A percentile compares a stretch with the other conserved stretches of the same genome.
Conservation (phyloP, 257 asterid species). For the Prunella vulgaris region DNA sequence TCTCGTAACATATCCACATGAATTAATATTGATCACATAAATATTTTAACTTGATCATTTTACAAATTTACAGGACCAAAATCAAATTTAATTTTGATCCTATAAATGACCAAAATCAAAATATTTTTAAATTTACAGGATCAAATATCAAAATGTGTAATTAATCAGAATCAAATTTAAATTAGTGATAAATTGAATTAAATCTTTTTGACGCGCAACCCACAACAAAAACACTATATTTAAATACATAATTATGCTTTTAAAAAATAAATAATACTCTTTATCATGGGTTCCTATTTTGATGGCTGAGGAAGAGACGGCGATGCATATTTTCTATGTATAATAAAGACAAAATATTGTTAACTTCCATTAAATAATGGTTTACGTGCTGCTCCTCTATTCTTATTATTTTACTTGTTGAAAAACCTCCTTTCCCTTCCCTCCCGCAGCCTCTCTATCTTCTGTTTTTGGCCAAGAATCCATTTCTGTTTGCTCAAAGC, state of each 20-base stretch:
- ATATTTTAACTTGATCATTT: too few relatives aligned
- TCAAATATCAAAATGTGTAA: too few relatives aligned
- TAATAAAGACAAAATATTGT: constrained; percentile 5
- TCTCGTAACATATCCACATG: too few relatives aligned
- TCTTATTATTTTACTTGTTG: constrained; percentile 4
- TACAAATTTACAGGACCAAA: too few relatives aligned
- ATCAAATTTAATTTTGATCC: too few relatives aligned
- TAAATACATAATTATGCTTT: neutral
- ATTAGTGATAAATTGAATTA: too few relatives aligned
- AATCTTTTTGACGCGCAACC: too few relatives aligned
- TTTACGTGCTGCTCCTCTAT: constrained; percentile 27
- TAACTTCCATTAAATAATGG: constrained; percentile 23
- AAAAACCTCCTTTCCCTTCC: neutral
- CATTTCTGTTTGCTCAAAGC: neutral
- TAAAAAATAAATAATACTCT: neutral
- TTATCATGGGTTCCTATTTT: neutral
- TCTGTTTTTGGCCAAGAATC: neutral
- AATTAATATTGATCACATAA: too few relatives aligned
- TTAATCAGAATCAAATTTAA: too few relatives aligned
- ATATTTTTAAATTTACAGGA: too few relatives aligned
- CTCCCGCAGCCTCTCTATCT: neutral
- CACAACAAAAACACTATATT: too few relatives aligned
- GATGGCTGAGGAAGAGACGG: constrained; percentile 2
- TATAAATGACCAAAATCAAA: too few relatives aligned
- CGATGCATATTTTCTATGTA: neutral